Percentiles rank a stretch among this genome's conserved stretches.
These are phyloP conservation scores for Tulasnella sp. DNA, from an alignment of 768 basidiomycete species.

Conservation along the genomic window DNA sequence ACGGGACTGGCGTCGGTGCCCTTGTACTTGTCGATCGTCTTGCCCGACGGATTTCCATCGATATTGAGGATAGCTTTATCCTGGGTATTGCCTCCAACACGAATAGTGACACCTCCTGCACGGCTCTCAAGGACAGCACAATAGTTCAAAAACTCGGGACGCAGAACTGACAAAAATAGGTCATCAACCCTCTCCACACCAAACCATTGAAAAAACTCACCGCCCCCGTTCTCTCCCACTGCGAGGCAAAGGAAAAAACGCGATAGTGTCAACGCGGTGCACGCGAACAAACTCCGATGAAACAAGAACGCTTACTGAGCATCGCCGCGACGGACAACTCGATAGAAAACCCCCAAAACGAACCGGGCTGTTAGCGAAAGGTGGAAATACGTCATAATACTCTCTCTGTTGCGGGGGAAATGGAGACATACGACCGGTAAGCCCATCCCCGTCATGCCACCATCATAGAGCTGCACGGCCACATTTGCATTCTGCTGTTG, in stretches of 20 bases:
- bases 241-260: not conserved
- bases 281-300: not conserved
- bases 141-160: constrained; percentile 37
- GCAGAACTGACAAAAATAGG: constrained; percentile 22
- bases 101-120: constrained; percentile 31
- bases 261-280: not conserved
- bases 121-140: constrained; percentile 33
- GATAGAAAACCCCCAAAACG: constrained; percentile 47
- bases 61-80: constrained; percentile 23
- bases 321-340: constrained; percentile 52
- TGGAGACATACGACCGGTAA: not conserved
- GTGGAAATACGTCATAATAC: not conserved
- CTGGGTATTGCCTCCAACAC: constrained; percentile 45
- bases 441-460: constrained; percentile 5
- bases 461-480: constrained; percentile 8
- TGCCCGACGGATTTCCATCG: not conserved
- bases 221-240: not conserved
- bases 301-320: constrained; percentile 28
- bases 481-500: not conserved
- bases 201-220: not conserved
- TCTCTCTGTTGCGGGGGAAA: not conserved
- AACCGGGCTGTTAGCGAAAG: constrained; percentile 29
- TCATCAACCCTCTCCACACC: not conserved
- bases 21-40: constrained; percentile 7
- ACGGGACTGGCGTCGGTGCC: not conserved